Percentiles rank a stretch among this genome's conserved stretches.
Evolutionary conservation across 805 yeast genomes (phyloP).

Genomic region (Suhomyces sp.): DNA sequence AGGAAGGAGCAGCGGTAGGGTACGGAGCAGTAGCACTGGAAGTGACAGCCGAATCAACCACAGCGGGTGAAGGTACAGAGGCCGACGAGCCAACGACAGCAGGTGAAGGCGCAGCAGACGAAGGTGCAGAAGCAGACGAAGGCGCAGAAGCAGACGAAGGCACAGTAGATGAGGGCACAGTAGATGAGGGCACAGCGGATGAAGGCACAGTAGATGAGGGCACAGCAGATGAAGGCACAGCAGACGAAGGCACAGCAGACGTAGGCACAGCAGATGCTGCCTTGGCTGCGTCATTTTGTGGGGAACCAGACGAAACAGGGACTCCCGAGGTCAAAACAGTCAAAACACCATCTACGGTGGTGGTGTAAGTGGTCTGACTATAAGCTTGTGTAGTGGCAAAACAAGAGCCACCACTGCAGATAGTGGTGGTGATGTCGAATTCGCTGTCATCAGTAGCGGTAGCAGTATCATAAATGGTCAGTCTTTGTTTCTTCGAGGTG

Average conservation of each 20-base stretch:
- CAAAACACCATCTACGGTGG: constrained; percentile 37
- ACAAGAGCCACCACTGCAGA: constrained; percentile 32
- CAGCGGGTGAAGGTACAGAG: neutral
- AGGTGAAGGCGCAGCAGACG: constrained; percentile 4
- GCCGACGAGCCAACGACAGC: neutral
- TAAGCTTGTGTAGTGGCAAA: constrained; percentile 33
- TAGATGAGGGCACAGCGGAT: constrained; percentile 3
- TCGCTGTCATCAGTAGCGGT: constrained; percentile 20
- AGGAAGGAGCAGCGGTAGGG: neutral
- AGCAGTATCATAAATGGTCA: constrained; percentile 22
- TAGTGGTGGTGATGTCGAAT: constrained; percentile 24
- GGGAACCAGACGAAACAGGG: constrained; percentile 16
- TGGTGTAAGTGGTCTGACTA: constrained; percentile 31
- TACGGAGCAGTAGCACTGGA: neutral
- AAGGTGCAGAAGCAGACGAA: neutral
- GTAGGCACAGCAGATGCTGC: neutral
- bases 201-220: constrained; percentile 2
- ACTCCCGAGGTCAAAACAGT: constrained; percentile 36
- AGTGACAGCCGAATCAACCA: neutral
- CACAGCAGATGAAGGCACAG: constrained; percentile 1
- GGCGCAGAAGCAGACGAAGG: too few relatives aligned
- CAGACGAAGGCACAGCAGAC: neutral
- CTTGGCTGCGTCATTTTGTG: constrained; percentile 4
- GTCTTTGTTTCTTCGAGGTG: constrained; percentile 5
- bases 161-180: too few relatives aligned